Conservation (phyloP, 192 early-diverging fungal genomes). For the Fimicolochytrium jonesii region DNA sequence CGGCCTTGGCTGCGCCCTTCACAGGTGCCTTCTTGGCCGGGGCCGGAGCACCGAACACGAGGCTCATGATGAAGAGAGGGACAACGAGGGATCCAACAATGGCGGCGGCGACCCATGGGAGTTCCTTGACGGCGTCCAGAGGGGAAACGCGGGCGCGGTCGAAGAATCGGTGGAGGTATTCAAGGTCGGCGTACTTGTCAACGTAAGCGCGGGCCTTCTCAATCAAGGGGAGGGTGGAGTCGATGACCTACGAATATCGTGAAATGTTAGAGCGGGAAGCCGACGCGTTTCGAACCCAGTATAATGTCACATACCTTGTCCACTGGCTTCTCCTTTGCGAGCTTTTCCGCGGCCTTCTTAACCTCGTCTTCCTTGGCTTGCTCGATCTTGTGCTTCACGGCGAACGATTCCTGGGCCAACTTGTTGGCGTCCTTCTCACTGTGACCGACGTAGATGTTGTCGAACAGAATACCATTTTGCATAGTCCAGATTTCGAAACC, state of each 20-base stretch:
- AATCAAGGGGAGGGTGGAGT: constrained; percentile 1
- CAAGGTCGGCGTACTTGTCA: background rate
- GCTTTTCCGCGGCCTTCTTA: constrained; percentile 17
- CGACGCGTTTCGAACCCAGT: too few species aligned
- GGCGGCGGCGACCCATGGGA: constrained; percentile 31
- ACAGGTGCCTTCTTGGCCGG: background rate
- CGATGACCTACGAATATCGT: background rate
- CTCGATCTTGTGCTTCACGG: constrained; percentile 69
- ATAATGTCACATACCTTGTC: too few species aligned
- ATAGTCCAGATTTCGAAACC: constrained; percentile 96
- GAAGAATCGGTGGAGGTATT: constrained; percentile 22
- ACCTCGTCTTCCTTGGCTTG: constrained; percentile 50
- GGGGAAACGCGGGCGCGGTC: constrained; percentile 27
- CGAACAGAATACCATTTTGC: constrained; percentile 81
- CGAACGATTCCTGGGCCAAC: constrained; percentile 75
- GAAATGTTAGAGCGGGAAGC: too few species aligned
- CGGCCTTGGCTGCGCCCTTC: background rate
- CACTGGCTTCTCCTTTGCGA: background rate
- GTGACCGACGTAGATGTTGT: constrained; percentile 88
- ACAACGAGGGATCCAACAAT: constrained; percentile 15
- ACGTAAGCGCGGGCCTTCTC: constrained; percentile 20
- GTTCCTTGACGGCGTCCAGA: constrained; percentile 35
- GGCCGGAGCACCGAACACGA: constrained; percentile 1
- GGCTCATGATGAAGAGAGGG: constrained; percentile 1
- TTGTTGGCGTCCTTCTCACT: constrained; percentile 60